Evolutionary conservation across 495 filamentous ascomycete species (phyloP).

Genomic region (Talaromyces wortmannii): DNA sequence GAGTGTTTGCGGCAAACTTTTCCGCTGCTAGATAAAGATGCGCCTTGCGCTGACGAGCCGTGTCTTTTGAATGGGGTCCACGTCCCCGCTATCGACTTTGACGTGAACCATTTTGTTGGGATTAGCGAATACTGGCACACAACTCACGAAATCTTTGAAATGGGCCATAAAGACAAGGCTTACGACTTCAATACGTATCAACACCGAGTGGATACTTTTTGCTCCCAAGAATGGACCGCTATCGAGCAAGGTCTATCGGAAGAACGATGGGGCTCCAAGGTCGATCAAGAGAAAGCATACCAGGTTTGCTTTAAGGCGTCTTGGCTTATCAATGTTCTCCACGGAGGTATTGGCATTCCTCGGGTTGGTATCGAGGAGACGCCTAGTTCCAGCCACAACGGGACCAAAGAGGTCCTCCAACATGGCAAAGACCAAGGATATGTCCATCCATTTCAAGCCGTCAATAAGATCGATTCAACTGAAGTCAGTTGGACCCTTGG

Average conservation of each 20-base stretch:
- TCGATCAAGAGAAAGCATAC: constrained; percentile 63
- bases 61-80: constrained; percentile 87
- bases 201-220: constrained; percentile 75
- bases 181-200: constrained; percentile 95
- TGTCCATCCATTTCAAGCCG: constrained; percentile 82
- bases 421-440: constrained; percentile 73
- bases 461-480: constrained; percentile 83
- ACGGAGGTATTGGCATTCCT: constrained; percentile 92
- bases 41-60: constrained; percentile 72
- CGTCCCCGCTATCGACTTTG: constrained; percentile 93
- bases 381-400: constrained; percentile 48
- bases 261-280: constrained; percentile 70
- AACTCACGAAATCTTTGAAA: constrained; percentile 88
- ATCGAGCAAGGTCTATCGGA: constrained; percentile 58
- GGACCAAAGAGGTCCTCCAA: constrained; percentile 65
- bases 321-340: constrained; percentile 94
- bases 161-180: constrained; percentile 68
- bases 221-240: constrained; percentile 69
- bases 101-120: constrained; percentile 95
- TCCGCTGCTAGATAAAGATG: constrained; percentile 85
- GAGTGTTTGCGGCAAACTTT: constrained; percentile 78
- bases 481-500: constrained; percentile 99
- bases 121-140: constrained; percentile 99
- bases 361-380: constrained; percentile 73
- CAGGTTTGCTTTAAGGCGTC: constrained; percentile 97